Percentiles rank a stretch among this genome's conserved stretches.
Conservation (phyloP, 768 basidiomycete genomes). For the Xanthoconium stramineum region DNA sequence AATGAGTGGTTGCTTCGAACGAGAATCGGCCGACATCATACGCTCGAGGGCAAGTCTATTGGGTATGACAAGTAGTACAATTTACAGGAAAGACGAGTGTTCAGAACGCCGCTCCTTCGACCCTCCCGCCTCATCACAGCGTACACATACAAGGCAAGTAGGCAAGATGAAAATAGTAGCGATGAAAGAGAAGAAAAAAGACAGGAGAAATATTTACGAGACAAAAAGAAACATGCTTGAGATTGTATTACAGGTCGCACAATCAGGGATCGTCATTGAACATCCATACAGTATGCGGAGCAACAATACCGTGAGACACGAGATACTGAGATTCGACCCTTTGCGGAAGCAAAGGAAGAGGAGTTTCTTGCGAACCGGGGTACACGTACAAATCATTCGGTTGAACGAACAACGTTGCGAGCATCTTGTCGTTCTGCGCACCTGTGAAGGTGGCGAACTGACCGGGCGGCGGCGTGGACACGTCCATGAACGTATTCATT, state of each 20-base stretch:
- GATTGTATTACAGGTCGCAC: not conserved
- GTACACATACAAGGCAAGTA: constrained; percentile 26
- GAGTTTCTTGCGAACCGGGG: constrained; percentile 13
- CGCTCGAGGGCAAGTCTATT: constrained; percentile 16
- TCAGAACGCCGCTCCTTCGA: constrained; percentile 17
- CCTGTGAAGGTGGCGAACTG: constrained; percentile 35
- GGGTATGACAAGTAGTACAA: constrained; percentile 26
- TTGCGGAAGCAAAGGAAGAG: constrained; percentile 6
- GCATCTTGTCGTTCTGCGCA: constrained; percentile 36
- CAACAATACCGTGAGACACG: constrained; percentile 12
- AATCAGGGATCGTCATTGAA: constrained; percentile 14
- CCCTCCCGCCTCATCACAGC: constrained; percentile 15
- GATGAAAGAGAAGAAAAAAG: constrained; percentile 6
- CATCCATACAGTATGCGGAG: constrained; percentile 14
- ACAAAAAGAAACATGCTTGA: constrained; percentile 12
- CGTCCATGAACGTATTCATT: constrained; percentile 52
- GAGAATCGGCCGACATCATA: not conserved
- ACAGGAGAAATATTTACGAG: constrained; percentile 22
- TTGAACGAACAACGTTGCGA: constrained; percentile 16
- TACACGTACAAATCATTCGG: constrained; percentile 20
- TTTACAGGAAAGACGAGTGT: constrained; percentile 20
- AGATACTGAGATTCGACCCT: constrained; percentile 12
- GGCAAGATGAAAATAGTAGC: constrained; percentile 11
- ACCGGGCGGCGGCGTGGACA: constrained; percentile 32
- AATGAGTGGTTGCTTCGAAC: too few relatives aligned